A percentile compares a stretch with the other conserved stretches of the same genome.
Evolutionary conservation across 2,329 filamentous ascomycete genomes (phyloP).

Genomic region (Pseudocercospora cruenta): DNA sequence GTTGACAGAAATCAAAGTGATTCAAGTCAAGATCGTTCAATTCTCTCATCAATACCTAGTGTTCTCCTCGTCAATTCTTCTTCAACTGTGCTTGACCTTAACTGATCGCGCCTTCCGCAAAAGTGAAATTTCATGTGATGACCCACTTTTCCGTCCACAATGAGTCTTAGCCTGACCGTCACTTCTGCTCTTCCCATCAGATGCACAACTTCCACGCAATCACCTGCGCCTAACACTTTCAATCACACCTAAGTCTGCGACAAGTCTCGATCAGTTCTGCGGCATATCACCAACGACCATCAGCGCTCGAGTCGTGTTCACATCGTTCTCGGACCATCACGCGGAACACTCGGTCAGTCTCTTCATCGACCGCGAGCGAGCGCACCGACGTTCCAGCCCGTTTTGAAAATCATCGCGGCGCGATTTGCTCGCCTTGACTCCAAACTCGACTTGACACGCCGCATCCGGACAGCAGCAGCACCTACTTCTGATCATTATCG

Average conservation of each 20-base stretch:
- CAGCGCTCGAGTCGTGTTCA: not conserved
- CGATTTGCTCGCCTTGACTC: not conserved
- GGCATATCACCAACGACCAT: too few species aligned
- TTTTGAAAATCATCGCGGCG: too few species aligned
- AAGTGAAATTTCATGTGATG: not conserved
- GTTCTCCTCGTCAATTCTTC: not conserved
- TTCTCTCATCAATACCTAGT: not conserved
- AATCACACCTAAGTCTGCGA: too few species aligned
- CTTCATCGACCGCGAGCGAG: not conserved
- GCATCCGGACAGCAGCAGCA: not conserved
- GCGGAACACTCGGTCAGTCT: not conserved
- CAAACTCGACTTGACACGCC: not conserved
- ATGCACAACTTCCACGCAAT: not conserved
- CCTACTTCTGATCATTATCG: not conserved
- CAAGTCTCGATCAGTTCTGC: too few species aligned
- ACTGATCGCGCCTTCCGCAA: not conserved
- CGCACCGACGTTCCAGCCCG: not conserved
- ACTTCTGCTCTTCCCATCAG: not conserved
- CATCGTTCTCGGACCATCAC: too few species aligned
- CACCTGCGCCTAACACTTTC: too few species aligned
- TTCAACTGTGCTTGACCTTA: not conserved
- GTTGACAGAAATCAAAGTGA: not conserved
- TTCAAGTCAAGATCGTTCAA: not conserved
- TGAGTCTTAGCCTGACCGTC: not conserved
- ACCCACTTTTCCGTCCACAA: not conserved